Evolutionary conservation across 306 rosid genomes (phyloP).

Genomic region (Mimosa pudica): DNA sequence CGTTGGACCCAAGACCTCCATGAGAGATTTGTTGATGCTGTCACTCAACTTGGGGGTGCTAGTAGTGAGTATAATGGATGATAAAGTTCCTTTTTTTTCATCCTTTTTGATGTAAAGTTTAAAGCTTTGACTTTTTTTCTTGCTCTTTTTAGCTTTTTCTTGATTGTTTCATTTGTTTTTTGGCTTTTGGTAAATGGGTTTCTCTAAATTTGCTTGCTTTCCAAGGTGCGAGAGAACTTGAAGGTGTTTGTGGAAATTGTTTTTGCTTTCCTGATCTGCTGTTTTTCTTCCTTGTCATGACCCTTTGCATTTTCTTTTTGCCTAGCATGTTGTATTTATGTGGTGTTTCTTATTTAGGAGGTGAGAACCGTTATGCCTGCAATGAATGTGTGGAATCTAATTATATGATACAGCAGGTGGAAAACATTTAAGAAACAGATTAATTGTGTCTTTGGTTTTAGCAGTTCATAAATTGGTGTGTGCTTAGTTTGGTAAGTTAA

Average conservation of each 20-base stretch:
- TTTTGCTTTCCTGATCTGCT: not conserved
- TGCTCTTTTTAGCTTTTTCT: not conserved
- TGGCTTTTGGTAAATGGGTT: not conserved
- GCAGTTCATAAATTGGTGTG: not conserved
- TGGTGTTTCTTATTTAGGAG: not conserved
- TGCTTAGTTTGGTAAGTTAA: not conserved
- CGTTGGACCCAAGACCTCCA: conserved; percentile 99
- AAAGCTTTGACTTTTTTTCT: not conserved
- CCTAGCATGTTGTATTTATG: not conserved
- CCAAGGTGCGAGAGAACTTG: not conserved
- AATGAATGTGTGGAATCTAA: not conserved
- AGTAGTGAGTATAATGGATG: conserved; percentile 46
- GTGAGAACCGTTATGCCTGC: not conserved
- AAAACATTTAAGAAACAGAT: not conserved
- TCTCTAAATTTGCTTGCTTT: not conserved
- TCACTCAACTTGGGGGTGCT: conserved; percentile 95
- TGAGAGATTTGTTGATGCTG: conserved; percentile 92
- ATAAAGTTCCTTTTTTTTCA: not conserved
- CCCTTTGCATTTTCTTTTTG: not conserved
- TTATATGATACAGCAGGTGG: not conserved
- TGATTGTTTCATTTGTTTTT: not conserved
- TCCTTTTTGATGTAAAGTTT: not conserved
- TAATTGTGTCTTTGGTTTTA: not conserved
- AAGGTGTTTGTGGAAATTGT: not conserved
- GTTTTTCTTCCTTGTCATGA: not conserved